phyloP scores from a whole-genome alignment of 768 basidiomycete genomes.

The Suillus lakei region DNA sequence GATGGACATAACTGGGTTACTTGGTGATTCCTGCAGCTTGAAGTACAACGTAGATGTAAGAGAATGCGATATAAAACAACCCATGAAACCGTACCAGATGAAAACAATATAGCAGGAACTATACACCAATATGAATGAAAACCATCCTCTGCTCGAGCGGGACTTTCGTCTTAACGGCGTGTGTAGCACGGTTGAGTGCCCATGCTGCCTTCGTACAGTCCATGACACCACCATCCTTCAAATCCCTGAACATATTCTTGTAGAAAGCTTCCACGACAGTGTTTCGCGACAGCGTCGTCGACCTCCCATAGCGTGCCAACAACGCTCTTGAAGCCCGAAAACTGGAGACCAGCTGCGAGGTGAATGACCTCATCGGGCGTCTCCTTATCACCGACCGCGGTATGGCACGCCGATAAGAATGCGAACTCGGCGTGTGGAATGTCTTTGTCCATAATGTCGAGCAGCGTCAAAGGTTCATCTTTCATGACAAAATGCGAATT shows the following conservation, averaged over 20 bases:
- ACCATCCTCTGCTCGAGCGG: too few relatives aligned
- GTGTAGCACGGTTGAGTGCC: constrained; percentile 2
- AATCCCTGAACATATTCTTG: neutral
- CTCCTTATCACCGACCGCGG: constrained; percentile 22
- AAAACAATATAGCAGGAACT: too few relatives aligned
- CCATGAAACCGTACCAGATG: neutral
- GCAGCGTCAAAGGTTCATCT: neutral
- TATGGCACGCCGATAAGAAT: constrained; percentile 29
- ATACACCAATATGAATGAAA: too few relatives aligned
- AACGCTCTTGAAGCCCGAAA: constrained; percentile 26
- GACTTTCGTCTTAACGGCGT: neutral
- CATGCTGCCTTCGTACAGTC: constrained; percentile 8
- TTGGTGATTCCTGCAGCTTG: too few relatives aligned
- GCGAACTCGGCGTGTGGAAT: constrained; percentile 3
- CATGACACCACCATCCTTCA: constrained; percentile 9
- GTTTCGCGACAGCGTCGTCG: constrained; percentile 3
- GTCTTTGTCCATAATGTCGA: constrained; percentile 10
- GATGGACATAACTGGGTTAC: too few relatives aligned
- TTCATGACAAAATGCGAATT: constrained; percentile 9
- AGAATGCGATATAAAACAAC: too few relatives aligned
- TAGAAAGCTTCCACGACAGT: constrained; percentile 4
- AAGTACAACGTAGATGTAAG: too few relatives aligned
- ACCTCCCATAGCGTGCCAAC: constrained; percentile 28
- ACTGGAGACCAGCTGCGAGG: constrained; percentile 26
- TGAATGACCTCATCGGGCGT: constrained; percentile 25